Conservation (phyloP, 345 rosid species). For the Acer negundo region DNA sequence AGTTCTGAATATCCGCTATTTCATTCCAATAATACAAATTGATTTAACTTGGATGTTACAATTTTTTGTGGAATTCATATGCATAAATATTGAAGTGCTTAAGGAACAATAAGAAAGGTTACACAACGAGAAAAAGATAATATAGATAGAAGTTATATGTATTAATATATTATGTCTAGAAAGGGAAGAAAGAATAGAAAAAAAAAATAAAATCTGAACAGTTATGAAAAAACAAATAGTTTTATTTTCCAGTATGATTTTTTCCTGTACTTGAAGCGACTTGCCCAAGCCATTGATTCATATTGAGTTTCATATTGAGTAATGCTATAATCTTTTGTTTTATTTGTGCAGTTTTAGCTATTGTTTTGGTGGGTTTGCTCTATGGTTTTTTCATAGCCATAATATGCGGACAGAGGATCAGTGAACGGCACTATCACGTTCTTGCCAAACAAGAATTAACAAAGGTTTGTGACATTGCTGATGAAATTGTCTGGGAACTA, state of each 20-base stretch:
- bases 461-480: conserved; percentile 49
- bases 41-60: background rate
- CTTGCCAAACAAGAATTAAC: conserved; percentile 99
- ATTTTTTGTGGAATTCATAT: background rate
- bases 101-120: background rate
- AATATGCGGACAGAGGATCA: conserved; percentile 98
- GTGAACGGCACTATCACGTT: conserved; percentile 94
- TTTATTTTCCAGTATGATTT: background rate
- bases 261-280: background rate
- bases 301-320: background rate
- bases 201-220: background rate
- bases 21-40: background rate
- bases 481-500: conserved; percentile 3
- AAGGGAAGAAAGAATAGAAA: no score
- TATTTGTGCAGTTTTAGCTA: conserved; percentile 72
- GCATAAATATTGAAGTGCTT: background rate
- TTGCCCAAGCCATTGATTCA: background rate
- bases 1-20: background rate
- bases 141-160: background rate
- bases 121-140: background rate
- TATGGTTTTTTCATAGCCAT: conserved; percentile 98
- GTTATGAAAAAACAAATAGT: background rate
- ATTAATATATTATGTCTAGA: background rate
- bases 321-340: background rate
- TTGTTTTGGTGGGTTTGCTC: conserved; percentile 94